Evolutionary conservation across 164 flowering plant genomes (phyloP), one percentile per base, ranked within the genome.

Genomic region (Pachysandra terminalis): DNA sequence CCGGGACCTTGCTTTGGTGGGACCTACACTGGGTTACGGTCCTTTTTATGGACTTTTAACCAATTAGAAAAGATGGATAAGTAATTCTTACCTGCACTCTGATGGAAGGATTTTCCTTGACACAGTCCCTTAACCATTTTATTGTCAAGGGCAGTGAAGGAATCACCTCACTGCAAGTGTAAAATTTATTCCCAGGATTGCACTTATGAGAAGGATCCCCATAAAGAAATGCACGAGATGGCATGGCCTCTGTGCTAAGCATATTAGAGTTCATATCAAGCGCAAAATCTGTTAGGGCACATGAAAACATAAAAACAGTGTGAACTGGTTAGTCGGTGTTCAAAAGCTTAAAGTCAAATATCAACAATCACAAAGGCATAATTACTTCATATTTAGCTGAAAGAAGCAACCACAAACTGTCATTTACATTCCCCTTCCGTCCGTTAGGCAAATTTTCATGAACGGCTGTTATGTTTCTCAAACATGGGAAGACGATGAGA

Each of bases 141-240:
- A 92, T 81, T 70, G 96, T 74, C 79, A 80, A 52, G 65, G 96
- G 94, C 67, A 92, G 74, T 21, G 96, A 87, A 54, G 97, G 85
- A 60, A 88, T 77, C 51, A 88, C 96, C 1, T 82, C 83, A 73
- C 90, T 85, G 74, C 75, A 77, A 49, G 79, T 23, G 37, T 73
- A 76, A 55, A 63, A 22, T 23, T 80, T 78, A 23, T 77, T 74
- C 13, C 59, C 57, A 59, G 82, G 77, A 71, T 53, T 63, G 78
- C 80, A 73, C 68, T 66, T 78, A n/a, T 54, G 70, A 61, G 85
- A 68, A 73, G 65, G 65, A 70, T 81, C 84, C 27, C 72, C 81
- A 53, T 66, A 65, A 22, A 82, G 78, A 74, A 85, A 83, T 15
- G 77, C 78, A 28, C n/a, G 59, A 0, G 91, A 78, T 23, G 83